Percentiles rank a stretch among this genome's conserved stretches.
Evolutionary conservation across 352 stramenopile genomes (phyloP).

Genomic region (Phytophthora sansomeana): DNA sequence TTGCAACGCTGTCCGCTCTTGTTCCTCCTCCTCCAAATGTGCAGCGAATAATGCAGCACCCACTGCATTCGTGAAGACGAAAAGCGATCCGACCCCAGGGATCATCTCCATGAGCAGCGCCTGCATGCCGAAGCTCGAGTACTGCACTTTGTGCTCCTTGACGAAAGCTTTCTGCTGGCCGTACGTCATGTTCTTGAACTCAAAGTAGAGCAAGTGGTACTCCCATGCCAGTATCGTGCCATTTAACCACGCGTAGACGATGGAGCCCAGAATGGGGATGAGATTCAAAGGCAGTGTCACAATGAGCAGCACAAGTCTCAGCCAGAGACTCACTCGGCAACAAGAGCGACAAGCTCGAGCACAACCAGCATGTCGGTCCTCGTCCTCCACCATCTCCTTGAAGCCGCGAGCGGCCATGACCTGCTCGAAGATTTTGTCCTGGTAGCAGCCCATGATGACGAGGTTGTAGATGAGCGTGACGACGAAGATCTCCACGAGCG

Average conservation of each 20-base stretch:
- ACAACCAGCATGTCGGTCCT: conserved; percentile 54
- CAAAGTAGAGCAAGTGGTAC: conserved; percentile 81
- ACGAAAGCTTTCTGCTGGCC: conserved; percentile 64
- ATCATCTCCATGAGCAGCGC: conserved; percentile 81
- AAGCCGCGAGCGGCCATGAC: conserved; percentile 60
- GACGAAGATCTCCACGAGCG: conserved; percentile 76
- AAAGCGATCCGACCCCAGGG: conserved; percentile 65
- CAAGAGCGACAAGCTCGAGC: conserved; percentile 52
- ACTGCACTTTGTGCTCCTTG: conserved; percentile 56
- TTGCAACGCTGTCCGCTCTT: conserved; percentile 18
- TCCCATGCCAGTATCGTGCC: conserved; percentile 75
- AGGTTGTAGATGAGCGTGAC: conserved; percentile 77
- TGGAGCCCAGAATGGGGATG: conserved; percentile 66
- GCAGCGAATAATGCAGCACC: conserved; percentile 72
- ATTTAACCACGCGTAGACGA: conserved; percentile 77
- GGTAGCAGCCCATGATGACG: conserved; percentile 59
- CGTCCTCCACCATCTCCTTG: conserved; percentile 57
- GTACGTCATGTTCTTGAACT: conserved; percentile 70
- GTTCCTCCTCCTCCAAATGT: conserved; percentile 62
- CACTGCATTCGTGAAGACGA: conserved; percentile 79
- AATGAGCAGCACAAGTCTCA: conserved; percentile 60
- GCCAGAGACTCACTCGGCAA: conserved; percentile 65
- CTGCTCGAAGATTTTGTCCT: conserved; percentile 72
- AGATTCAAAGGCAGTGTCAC: conserved; percentile 75
- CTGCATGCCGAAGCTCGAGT: conserved; percentile 77